A percentile compares a stretch with the other conserved stretches of the same genome.
Conservation (phyloP, 2,329 filamentous ascomycete genomes). For the Venturia nashicola region DNA sequence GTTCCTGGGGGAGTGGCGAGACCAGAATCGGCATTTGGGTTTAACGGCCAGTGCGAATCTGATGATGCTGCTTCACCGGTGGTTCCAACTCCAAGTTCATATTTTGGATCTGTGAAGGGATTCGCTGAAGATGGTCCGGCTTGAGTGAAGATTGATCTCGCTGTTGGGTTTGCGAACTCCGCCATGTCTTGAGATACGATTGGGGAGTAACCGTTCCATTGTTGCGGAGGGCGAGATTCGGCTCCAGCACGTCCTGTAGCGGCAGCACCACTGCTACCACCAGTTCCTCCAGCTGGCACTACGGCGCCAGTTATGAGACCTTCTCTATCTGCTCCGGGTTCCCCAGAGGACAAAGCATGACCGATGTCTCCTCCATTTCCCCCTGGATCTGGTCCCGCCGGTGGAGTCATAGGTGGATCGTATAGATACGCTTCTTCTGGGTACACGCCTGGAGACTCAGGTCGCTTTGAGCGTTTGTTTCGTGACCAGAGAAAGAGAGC, state of each 20-base stretch:
- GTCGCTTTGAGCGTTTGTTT: background rate
- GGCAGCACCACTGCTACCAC: background rate
- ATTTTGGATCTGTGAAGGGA: slow-evolving; percentile 3
- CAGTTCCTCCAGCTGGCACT: background rate
- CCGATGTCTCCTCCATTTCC: background rate
- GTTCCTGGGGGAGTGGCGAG: background rate
- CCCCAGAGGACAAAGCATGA: background rate
- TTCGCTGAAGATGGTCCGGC: background rate
- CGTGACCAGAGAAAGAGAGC: background rate
- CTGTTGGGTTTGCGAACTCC: background rate
- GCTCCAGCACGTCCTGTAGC: background rate
- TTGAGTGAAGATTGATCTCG: background rate
- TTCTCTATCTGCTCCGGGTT: background rate
- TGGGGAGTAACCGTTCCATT: slow-evolving; percentile 1
- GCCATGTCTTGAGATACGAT: background rate
- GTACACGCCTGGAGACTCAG: background rate
- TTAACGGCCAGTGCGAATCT: background rate
- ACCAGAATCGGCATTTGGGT: slow-evolving; percentile 2
- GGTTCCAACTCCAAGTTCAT: background rate
- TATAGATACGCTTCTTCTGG: slow-evolving; percentile 11
- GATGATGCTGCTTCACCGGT: background rate
- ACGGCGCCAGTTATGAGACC: background rate
- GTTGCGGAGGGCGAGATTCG: background rate
- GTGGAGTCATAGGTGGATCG: slow-evolving; percentile 10
- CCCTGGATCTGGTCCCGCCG: background rate